Conservation (phyloP, 768 basidiomycete genomes). For the Tephrocybe rancida region DNA sequence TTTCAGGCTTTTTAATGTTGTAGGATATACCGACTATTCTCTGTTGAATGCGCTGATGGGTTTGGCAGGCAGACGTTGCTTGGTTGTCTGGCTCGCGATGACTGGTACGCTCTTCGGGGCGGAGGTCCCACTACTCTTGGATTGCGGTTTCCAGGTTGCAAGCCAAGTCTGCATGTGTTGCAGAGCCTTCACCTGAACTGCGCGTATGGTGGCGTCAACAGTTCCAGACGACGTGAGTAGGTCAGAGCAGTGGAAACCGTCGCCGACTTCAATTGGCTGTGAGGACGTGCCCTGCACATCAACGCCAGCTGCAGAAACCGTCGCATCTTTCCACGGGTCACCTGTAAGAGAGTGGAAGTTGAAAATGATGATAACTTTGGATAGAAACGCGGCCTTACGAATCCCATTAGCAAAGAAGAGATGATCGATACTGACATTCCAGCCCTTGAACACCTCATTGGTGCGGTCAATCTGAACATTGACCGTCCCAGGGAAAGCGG, state of each 20-base stretch:
- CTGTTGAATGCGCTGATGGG: background rate
- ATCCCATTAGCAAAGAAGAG: conserved; percentile 73
- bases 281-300: conserved; percentile 44
- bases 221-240: conserved; percentile 39
- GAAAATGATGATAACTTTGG: background rate
- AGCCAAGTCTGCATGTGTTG: conserved; percentile 61
- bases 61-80: background rate
- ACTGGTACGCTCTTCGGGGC: background rate
- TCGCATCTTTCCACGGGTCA: conserved; percentile 74
- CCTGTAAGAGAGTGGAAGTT: conserved; percentile 37
- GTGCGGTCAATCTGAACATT: conserved; percentile 43
- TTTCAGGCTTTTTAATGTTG: no score
- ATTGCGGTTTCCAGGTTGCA: conserved; percentile 22
- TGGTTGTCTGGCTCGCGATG: background rate
- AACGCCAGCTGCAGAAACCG: conserved; percentile 58
- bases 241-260: conserved; percentile 75
- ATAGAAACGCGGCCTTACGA: conserved; percentile 39
- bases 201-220: conserved; percentile 51
- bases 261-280: conserved; percentile 59
- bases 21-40: background rate
- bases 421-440: conserved; percentile 56
- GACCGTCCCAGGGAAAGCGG: conserved; percentile 50
- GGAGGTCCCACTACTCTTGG: background rate
- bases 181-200: conserved; percentile 58
- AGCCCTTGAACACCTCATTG: conserved; percentile 57